Evolutionary conservation across 352 stramenopile genomes (phyloP).

Genomic region (Nothophytophthora sp.): DNA sequence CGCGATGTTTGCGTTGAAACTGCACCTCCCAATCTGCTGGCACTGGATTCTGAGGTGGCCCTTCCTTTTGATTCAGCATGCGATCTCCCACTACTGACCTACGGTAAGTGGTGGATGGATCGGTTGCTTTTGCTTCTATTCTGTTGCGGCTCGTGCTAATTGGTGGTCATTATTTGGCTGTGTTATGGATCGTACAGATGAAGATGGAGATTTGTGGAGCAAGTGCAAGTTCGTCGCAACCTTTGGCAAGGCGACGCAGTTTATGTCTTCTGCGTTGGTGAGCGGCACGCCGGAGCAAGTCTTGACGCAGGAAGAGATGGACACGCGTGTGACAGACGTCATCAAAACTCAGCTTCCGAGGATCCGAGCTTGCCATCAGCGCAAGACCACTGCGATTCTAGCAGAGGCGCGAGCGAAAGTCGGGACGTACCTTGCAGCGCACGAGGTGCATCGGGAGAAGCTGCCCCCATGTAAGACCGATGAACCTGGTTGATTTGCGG

Average conservation of each 20-base stretch:
- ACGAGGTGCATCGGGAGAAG: constrained; percentile 9
- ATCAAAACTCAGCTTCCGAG: constrained; percentile 46
- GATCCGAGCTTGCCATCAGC: constrained; percentile 48
- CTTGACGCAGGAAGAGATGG: constrained; percentile 46
- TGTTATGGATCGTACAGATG: constrained; percentile 33
- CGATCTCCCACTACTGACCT: constrained; percentile 38
- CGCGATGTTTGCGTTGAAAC: constrained; percentile 41
- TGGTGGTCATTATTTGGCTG: constrained; percentile 3
- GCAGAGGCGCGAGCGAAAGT: constrained; percentile 37
- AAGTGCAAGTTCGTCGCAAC: constrained; percentile 48
- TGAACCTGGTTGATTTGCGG: not conserved
- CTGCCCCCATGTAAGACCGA: not conserved
- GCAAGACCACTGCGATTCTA: constrained; percentile 53
- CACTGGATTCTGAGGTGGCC: constrained; percentile 8
- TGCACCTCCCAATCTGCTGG: constrained; percentile 35
- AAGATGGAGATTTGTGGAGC: constrained; percentile 34
- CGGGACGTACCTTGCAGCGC: constrained; percentile 25
- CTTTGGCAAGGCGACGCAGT: constrained; percentile 45
- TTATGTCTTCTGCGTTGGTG: constrained; percentile 21
- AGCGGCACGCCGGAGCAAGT: constrained; percentile 6
- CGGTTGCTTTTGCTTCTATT: not conserved
- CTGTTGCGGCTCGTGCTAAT: not conserved
- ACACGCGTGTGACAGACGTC: constrained; percentile 38
- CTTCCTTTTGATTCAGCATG: constrained; percentile 30
- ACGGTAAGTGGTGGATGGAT: constrained; percentile 29